phyloP scores from a whole-genome alignment of 2,329 filamentous ascomycete genomes.

The Aureobasidium sp. region DNA sequence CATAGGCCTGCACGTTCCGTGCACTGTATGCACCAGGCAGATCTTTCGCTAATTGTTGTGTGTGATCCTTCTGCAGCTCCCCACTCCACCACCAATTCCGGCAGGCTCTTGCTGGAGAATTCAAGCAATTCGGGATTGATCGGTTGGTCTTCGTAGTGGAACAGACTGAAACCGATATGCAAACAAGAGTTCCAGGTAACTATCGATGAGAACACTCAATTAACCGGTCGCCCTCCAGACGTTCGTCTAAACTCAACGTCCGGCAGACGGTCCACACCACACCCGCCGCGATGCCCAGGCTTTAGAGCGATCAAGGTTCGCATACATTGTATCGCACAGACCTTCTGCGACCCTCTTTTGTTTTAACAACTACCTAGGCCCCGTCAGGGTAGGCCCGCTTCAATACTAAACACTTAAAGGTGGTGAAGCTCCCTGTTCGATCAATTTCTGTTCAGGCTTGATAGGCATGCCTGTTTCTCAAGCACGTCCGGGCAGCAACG shows the following conservation, averaged over 20 bases:
- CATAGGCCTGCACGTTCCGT: constrained; percentile 9
- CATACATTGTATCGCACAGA: constrained; percentile 10
- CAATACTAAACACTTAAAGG: neutral
- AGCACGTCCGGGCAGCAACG: neutral
- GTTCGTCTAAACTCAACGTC: constrained; percentile 1
- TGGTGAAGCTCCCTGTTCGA: neutral
- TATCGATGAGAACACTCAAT: neutral
- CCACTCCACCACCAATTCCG: neutral
- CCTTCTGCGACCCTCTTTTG: neutral
- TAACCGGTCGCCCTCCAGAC: neutral
- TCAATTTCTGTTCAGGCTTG: neutral
- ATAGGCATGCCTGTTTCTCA: neutral
- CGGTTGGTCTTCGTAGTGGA: no score
- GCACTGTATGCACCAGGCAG: constrained; percentile 4
- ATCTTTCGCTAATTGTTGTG: neutral
- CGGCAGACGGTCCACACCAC: constrained; percentile 4
- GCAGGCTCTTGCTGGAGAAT: no score
- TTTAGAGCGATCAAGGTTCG: constrained; percentile 4
- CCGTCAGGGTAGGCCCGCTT: neutral
- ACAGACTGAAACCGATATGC: neutral
- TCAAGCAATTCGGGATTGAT: no score
- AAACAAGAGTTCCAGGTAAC: neutral
- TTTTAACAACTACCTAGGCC: constrained; percentile 9
- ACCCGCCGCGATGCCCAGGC: neutral
- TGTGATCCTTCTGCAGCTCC: neutral